Percentiles rank a stretch among this genome's conserved stretches.
phyloP scores from a whole-genome alignment of 2,329 filamentous ascomycete genomes.

The Pseudogymnoascus sp. region DNA sequence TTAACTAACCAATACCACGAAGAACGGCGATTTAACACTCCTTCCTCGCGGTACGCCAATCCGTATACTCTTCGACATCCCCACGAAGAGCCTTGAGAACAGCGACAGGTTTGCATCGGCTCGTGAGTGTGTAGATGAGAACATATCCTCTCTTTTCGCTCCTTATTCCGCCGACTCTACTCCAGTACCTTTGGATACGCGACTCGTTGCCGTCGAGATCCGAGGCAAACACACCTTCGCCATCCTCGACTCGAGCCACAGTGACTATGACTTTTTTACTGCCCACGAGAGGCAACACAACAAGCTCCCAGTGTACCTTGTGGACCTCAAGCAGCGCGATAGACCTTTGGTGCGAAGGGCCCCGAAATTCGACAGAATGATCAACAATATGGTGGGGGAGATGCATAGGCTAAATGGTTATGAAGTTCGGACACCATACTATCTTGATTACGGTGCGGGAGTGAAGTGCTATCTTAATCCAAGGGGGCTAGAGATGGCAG shows the following conservation, averaged over 20 bases:
- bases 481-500: background rate
- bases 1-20: no score
- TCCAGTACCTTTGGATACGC: no score
- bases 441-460: no score
- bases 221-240: background rate
- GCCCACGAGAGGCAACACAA: background rate
- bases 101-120: no score
- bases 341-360: background rate
- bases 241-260: background rate
- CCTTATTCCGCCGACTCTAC: no score
- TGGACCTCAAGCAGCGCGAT: background rate
- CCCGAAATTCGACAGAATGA: background rate
- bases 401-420: background rate
- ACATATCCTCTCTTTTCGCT: background rate
- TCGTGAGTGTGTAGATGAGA: background rate
- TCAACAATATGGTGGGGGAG: background rate
- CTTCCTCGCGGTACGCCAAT: no score
- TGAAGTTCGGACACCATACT: background rate
- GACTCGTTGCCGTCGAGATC: background rate
- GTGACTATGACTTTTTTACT: background rate
- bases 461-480: constrained; percentile 7
- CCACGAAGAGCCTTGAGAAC: no score
- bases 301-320: background rate
- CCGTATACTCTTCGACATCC: no score
- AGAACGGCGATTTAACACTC: no score